phyloP scores from a whole-genome alignment of 352 stramenopile species.

The Phytophthora chlamydospora region DNA sequence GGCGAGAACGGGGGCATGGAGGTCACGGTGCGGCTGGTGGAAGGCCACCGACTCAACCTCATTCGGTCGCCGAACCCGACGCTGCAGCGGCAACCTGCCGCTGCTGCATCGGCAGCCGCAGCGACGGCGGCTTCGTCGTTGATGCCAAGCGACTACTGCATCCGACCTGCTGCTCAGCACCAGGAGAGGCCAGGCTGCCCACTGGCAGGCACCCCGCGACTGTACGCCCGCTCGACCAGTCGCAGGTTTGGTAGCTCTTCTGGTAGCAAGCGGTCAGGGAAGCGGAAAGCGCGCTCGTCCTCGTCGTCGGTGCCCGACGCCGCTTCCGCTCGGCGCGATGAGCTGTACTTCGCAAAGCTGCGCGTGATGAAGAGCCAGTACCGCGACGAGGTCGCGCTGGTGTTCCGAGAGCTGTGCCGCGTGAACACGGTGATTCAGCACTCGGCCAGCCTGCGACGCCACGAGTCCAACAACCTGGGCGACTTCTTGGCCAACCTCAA shows the following conservation, averaged over 20 bases:
- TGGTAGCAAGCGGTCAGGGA: slow-evolving; percentile 33
- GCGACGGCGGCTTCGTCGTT: slow-evolving; percentile 6
- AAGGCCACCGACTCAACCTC: slow-evolving; percentile 36
- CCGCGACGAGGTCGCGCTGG: slow-evolving; percentile 79
- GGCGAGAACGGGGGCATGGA: slow-evolving; percentile 33
- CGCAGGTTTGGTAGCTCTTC: slow-evolving; percentile 16
- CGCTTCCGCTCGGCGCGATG: slow-evolving; percentile 38
- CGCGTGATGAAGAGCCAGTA: slow-evolving; percentile 76
- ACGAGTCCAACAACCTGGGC: slow-evolving; percentile 83
- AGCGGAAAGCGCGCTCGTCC: slow-evolving; percentile 31
- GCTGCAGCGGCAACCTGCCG: slow-evolving; percentile 14
- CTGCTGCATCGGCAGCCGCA: neutral
- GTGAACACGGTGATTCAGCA: slow-evolving; percentile 85
- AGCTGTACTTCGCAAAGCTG: slow-evolving; percentile 75
- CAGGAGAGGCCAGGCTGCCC: slow-evolving; percentile 6
- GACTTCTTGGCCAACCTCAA: slow-evolving; percentile 88
- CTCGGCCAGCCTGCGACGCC: slow-evolving; percentile 69
- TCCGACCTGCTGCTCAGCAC: slow-evolving; percentile 10
- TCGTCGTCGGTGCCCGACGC: slow-evolving; percentile 8
- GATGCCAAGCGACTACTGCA: slow-evolving; percentile 19
- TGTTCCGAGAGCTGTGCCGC: slow-evolving; percentile 80
- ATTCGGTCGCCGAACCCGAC: slow-evolving; percentile 19
- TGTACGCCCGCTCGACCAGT: slow-evolving; percentile 13
- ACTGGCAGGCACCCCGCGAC: slow-evolving; percentile 11
- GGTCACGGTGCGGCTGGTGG: slow-evolving; percentile 26